Conservation (phyloP, 306 rosid species). For the cucumber (Cucumis sativus) region Cucumber_9930_V3 NC_026659.2:25056001-25056500, state of each 20-base stretch:
- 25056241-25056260: conserved; percentile 1
- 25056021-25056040: conserved; percentile 56
- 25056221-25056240: neutral
- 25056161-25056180: conserved; percentile 50
- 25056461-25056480: neutral
- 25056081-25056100: conserved; percentile 8
- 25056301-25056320: neutral
- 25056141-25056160: conserved; percentile 47
- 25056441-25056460: neutral
- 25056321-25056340: neutral
- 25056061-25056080: conserved; percentile 32
- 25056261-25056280: neutral
- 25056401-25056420: neutral
- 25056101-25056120: conserved; percentile 5
- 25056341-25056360: neutral
- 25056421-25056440: neutral
- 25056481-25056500: conserved; percentile 57
- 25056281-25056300: neutral
- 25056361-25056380: neutral
- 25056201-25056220: conserved; percentile 55
- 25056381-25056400: neutral
- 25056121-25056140: conserved; percentile 10
- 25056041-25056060: conserved; percentile 82
- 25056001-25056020: conserved; percentile 63
- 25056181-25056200: conserved; percentile 51